Conservation (phyloP, 176 grass and related monocot species). For the Oryza glaberrima region DNA sequence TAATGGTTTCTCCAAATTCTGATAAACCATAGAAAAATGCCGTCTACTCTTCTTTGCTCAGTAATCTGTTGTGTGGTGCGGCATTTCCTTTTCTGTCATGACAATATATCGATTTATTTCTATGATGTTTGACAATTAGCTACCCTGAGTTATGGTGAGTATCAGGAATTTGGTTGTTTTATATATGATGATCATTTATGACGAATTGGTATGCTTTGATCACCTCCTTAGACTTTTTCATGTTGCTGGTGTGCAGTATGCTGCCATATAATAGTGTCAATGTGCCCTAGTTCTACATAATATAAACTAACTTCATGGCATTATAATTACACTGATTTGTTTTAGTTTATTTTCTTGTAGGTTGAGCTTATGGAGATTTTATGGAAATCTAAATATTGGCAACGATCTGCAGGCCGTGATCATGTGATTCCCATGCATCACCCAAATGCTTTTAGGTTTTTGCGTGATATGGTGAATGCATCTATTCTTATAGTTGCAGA, state of each 20-base stretch:
- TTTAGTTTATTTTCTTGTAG: conserved; percentile 42
- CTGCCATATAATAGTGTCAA: not conserved
- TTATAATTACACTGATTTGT: not conserved
- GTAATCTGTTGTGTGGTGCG: not conserved
- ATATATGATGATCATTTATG: not conserved
- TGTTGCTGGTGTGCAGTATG: not conserved
- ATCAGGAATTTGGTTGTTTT: not conserved
- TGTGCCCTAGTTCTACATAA: not conserved
- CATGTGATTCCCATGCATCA: conserved; percentile 97
- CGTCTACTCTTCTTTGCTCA: not conserved
- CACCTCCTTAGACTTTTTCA: not conserved
- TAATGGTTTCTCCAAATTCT: conserved; percentile 11
- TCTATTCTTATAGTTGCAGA: conserved; percentile 93
- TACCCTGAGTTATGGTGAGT: conserved; percentile 2
- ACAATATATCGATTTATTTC: conserved; percentile 4
- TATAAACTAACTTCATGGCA: conserved; percentile 6
- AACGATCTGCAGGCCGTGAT: conserved; percentile 70
- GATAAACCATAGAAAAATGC: not conserved
- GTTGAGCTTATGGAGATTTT: conserved; percentile 88
- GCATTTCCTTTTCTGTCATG: not conserved
- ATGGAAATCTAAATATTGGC: conserved; percentile 82
- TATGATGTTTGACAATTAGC: conserved; percentile 19
- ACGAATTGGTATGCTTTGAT: not conserved
- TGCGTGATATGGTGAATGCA: conserved; percentile 76
- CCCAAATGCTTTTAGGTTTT: conserved; percentile 96